These are phyloP conservation scores for Claviceps pusilla DNA, from an alignment of 2,329 filamentous ascomycete species.

Conservation along the genomic window DNA sequence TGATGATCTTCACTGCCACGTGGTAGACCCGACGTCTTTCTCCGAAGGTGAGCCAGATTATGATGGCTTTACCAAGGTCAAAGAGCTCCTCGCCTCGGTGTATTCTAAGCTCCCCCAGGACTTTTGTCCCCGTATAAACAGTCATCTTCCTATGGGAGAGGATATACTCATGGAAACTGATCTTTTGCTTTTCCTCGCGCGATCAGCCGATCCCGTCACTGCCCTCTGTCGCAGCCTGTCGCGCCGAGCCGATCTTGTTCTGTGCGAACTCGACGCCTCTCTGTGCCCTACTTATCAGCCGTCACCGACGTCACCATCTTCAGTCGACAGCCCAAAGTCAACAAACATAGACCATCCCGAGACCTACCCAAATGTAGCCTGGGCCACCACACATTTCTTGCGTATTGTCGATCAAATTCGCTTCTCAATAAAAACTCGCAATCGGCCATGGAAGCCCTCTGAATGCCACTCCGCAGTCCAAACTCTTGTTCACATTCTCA, in stretches of 20 bases:
- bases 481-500: slow-evolving; percentile 33
- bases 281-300: background rate
- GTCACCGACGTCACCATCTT: background rate
- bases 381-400: slow-evolving; percentile 34
- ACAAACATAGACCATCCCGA: background rate
- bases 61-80: too few species aligned
- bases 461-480: slow-evolving; percentile 32
- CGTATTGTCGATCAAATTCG: slow-evolving; percentile 28
- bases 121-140: too few species aligned
- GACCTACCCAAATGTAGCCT: slow-evolving; percentile 22
- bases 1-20: background rate
- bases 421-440: slow-evolving; percentile 24
- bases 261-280: slow-evolving; percentile 22
- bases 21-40: background rate
- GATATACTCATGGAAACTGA: slow-evolving; percentile 12
- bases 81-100: too few species aligned
- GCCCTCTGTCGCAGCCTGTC: slow-evolving; percentile 34
- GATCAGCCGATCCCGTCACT: slow-evolving; percentile 28
- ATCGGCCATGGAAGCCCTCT: slow-evolving; percentile 19
- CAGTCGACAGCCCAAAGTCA: background rate
- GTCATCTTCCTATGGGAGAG: background rate
- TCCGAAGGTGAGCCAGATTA: background rate
- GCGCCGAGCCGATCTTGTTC: slow-evolving; percentile 31
- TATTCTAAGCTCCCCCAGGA: too few species aligned
- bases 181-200: slow-evolving; percentile 21